Evolutionary conservation across 2,329 filamentous ascomycete genomes (phyloP), one percentile per base, ranked within the genome.

Genomic region (Trichoderma sp.): DNA sequence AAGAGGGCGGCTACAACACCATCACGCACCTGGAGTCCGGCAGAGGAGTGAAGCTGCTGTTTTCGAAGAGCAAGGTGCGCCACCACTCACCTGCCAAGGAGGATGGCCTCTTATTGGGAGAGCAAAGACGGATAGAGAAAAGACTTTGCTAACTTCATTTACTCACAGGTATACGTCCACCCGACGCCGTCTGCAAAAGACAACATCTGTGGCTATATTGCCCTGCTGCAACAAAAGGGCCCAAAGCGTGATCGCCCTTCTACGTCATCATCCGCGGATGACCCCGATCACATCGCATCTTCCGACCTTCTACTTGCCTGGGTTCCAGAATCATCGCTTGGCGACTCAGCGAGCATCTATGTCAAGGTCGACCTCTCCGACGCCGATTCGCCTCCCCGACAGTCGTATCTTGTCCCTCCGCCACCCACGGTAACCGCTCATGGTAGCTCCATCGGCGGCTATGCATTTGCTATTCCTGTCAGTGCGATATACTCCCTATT

Each of bases 291-390:
- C 14, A 83, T 86, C 64, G 81, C 85, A 62, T 86, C 91, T 1
- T 89, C 92, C 21, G 91, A 93, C 70, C 88, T 97, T 43, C 86
- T 99, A 14, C 88, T 99, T 1, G 94, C 94, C 40, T 99, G 96
- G 96, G 83, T 97, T 0, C 96, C 96, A 24, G 96, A 99, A 79
- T 89, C 92, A 16, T 90, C 92, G 6, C 87, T 99, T 2, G 94
- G 94, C 56, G 92, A 96, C 76, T 90, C 91, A 29, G 91, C 92
- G 72, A 91, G 91, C 79, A 92, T 94, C 71, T 99, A 99, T 78
- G 93, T 96, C 77, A 98, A 97, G 77, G 95, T 99, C 66, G 96
- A 99, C 79, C 87, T 97, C 21, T 90, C 90, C 70, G 93, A 96
- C 72, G 89, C 87, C 69, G 91, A 93, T 58, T 91, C 91, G 1